Evolutionary conservation across 2,329 filamentous ascomycete genomes (phyloP).

Genomic region (Trichoderma citrinoviride): DNA sequence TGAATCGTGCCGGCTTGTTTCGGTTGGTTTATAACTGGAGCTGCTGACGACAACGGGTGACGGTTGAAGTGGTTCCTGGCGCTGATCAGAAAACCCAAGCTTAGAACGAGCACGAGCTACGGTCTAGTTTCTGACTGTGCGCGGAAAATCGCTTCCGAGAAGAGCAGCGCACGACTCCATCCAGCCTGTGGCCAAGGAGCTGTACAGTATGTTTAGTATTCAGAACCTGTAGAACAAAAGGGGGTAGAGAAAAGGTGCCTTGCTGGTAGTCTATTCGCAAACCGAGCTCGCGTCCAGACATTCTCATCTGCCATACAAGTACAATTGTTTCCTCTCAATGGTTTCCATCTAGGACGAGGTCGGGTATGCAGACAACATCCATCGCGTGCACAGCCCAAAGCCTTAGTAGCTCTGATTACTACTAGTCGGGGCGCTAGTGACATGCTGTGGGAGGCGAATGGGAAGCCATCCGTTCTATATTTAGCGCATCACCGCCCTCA

Average conservation of each 20-base stretch:
- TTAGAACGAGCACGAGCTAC: background rate
- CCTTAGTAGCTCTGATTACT: too few relatives aligned
- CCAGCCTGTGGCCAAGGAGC: too few relatives aligned
- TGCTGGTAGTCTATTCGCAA: background rate
- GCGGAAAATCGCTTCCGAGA: constrained; percentile 1
- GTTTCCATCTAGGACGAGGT: background rate
- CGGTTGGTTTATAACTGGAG: background rate
- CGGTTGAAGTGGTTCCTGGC: constrained; percentile 8
- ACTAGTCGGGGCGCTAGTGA: too few relatives aligned
- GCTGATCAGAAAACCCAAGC: background rate
- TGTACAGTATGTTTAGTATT: background rate
- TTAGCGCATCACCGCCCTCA: too few relatives aligned
- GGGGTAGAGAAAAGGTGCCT: background rate
- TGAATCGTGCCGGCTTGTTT: background rate
- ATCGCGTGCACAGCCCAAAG: background rate
- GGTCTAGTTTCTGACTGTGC: constrained; percentile 17
- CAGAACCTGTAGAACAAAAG: background rate
- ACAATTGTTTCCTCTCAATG: background rate
- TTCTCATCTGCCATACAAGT: too few relatives aligned
- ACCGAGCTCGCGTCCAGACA: background rate
- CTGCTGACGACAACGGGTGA: constrained; percentile 19
- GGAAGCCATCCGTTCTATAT: too few relatives aligned
- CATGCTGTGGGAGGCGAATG: too few relatives aligned
- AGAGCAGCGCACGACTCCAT: background rate
- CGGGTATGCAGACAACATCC: background rate